Evolutionary conservation across 2,329 filamentous ascomycete species (phyloP), one percentile per base, ranked within the genome.

Genomic region (Colletotrichum salicis): DNA sequence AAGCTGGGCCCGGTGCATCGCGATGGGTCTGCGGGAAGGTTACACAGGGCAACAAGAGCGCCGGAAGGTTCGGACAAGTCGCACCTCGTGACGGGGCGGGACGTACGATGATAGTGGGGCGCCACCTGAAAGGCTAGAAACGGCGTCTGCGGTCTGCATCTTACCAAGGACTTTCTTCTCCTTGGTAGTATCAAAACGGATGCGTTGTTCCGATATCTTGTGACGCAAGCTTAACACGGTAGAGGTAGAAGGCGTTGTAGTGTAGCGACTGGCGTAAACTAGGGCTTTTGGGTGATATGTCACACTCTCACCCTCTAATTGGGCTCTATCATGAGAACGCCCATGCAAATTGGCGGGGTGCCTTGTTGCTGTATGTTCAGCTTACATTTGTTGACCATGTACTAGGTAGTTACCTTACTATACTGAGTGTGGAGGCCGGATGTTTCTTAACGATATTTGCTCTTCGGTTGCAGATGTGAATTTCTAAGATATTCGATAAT

Each of bases 1-100:
- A 8, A 27, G 31, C 22, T 61, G 68, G 15, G 45, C 54, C n/a
- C n/a, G 8, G 29, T 33, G n/a, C 15, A 27, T 31, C 24, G n/a
- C 10, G 41, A 11, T 52, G n/a, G 33, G 15, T 35, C 27, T 19
- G 24, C 31, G 31, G 51, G 12, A 62, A 24, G 52, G 41, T 15
- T 67, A n/a, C n/a, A 52, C n/a, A 15, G 15, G 12, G 24, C 35
- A 22, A 31, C 29, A 13, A 48, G 29, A 22, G 27, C 22, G 51
- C 37, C 70, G 65, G 70, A 70, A 69, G 65, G 48, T 69, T 64
- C 70, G 70, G 60, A 64, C 35, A 29, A 60, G 55, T 41, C 19
- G 33, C 15, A 45, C 37, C 22, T 51, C 35, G 48, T 58, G 51
- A 63, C 4, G 57, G 41, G 15, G 52, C 52, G 61, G 52, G 67